Conservation (phyloP, 2,329 filamentous ascomycete genomes). For the Cladophialophora psammophila region DNA sequence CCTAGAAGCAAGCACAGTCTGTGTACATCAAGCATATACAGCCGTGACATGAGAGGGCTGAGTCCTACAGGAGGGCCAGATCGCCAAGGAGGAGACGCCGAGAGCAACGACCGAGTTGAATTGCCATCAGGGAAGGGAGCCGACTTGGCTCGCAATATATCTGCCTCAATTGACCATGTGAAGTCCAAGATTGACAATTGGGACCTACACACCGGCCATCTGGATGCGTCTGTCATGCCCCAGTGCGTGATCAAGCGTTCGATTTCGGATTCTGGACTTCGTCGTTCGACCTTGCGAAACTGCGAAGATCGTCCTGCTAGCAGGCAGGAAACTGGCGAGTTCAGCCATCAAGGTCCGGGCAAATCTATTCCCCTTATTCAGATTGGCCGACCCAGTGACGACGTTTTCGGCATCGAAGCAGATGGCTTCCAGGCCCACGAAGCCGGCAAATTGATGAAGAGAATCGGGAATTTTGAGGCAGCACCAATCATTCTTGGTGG, state of each 20-base stretch:
- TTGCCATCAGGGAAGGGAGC: neutral
- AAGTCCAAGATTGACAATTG: conserved; percentile 36
- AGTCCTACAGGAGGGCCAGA: conserved; percentile 24
- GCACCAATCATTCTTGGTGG: conserved; percentile 3
- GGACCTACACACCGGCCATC: conserved; percentile 29
- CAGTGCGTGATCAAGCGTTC: conserved; percentile 24
- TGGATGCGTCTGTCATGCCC: conserved; percentile 12
- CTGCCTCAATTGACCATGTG: conserved; percentile 23
- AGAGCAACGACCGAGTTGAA: conserved; percentile 2
- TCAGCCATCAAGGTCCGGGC: neutral
- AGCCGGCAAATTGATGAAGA: conserved; percentile 7
- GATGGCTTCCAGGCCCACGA: neutral
- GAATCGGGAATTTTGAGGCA: conserved; percentile 1
- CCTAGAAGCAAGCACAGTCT: conserved; percentile 19
- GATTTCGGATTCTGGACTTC: conserved; percentile 27
- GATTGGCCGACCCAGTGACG: conserved; percentile 20
- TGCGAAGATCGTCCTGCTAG: neutral
- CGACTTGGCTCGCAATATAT: conserved; percentile 12
- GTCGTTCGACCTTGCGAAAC: neutral
- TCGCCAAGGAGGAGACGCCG: conserved; percentile 3
- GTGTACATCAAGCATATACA: conserved; percentile 37
- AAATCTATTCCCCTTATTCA: conserved; percentile 19
- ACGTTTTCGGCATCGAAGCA: conserved; percentile 22
- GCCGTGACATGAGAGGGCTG: conserved; percentile 33
- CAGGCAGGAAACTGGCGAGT: neutral